A percentile compares a stretch with the other conserved stretches of the same genome.
phyloP scores from a whole-genome alignment of 345 rosid genomes.

The Hibiscus trionum region DNA sequence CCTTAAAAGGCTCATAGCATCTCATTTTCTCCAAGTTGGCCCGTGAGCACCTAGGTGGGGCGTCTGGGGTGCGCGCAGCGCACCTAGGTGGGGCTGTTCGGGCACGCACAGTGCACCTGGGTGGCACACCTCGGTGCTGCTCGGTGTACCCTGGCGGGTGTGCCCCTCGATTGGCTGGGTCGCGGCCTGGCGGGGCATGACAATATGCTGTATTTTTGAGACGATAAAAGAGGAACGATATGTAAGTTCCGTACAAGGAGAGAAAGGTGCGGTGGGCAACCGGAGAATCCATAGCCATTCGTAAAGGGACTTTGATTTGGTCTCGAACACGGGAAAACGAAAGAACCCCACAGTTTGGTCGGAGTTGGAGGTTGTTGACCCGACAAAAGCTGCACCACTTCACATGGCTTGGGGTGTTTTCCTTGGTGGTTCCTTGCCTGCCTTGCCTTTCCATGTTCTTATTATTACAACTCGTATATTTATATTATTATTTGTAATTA shows the following conservation, averaged over 20 bases:
- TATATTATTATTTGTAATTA: background rate
- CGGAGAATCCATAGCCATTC: slow-evolving; percentile 22
- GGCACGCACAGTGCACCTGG: too few species aligned
- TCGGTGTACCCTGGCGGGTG: too few species aligned
- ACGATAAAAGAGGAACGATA: background rate
- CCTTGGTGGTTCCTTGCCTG: background rate
- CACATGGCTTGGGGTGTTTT: slow-evolving; percentile 3
- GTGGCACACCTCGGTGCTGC: too few species aligned
- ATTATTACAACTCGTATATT: background rate
- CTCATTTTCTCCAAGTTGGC: too few species aligned
- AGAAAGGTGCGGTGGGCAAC: slow-evolving; percentile 10
- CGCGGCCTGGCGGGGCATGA: too few species aligned
- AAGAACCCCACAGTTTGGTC: slow-evolving; percentile 29
- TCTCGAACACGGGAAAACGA: background rate
- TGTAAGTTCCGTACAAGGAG: slow-evolving; percentile 24
- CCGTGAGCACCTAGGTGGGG: too few species aligned
- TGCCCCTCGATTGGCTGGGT: too few species aligned
- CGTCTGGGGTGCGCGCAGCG: too few species aligned
- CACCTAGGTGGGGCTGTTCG: too few species aligned
- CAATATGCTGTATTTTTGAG: background rate
- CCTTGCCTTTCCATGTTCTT: slow-evolving; percentile 6
- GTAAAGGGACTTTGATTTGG: background rate
- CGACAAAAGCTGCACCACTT: slow-evolving; percentile 34
- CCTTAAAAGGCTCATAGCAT: too few species aligned
- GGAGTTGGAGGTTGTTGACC: slow-evolving; percentile 39